Evolutionary conservation across 805 yeast genomes (phyloP).

Genomic region (Kuraishia molischiana): DNA sequence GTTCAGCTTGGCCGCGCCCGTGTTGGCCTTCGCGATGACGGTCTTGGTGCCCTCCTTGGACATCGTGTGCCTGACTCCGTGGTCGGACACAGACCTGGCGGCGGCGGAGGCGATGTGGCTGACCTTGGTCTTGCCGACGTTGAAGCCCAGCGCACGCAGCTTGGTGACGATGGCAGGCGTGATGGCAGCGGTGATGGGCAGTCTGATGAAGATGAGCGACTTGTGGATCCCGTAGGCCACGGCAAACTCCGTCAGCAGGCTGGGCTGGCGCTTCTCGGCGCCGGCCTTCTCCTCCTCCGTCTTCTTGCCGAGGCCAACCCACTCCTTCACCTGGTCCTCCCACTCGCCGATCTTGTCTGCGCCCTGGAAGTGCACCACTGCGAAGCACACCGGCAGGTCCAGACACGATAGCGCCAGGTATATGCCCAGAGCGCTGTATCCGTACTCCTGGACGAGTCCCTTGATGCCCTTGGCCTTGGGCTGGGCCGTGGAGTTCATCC

Average conservation of each 20-base stretch:
- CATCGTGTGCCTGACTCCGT: constrained; percentile 16
- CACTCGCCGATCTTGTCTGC: constrained; percentile 66
- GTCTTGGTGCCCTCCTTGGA: constrained; percentile 13
- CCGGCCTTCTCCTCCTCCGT: constrained; percentile 10
- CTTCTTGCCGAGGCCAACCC: constrained; percentile 51
- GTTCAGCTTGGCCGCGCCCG: constrained; percentile 15
- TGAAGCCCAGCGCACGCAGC: constrained; percentile 72
- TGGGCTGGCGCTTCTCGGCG: constrained; percentile 14
- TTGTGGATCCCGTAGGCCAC: constrained; percentile 93
- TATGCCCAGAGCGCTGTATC: constrained; percentile 83
- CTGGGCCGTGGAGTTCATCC: constrained; percentile 1
- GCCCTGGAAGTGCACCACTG: constrained; percentile 80
- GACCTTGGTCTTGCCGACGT: constrained; percentile 46
- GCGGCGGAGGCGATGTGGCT: constrained; percentile 27
- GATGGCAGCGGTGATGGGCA: constrained; percentile 87
- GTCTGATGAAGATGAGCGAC: constrained; percentile 68
- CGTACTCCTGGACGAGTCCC: constrained; percentile 74
- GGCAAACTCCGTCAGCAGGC: constrained; percentile 73
- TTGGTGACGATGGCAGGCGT: constrained; percentile 69
- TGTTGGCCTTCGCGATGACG: constrained; percentile 9
- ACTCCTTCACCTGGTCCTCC: constrained; percentile 49
- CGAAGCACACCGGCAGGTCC: constrained; percentile 77
- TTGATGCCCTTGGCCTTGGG: constrained; percentile 39
- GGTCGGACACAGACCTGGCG: constrained; percentile 13
- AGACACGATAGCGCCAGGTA: constrained; percentile 63